Conservation (phyloP, 2,329 filamentous ascomycete genomes). For the Talaromyces sp. region DNA sequence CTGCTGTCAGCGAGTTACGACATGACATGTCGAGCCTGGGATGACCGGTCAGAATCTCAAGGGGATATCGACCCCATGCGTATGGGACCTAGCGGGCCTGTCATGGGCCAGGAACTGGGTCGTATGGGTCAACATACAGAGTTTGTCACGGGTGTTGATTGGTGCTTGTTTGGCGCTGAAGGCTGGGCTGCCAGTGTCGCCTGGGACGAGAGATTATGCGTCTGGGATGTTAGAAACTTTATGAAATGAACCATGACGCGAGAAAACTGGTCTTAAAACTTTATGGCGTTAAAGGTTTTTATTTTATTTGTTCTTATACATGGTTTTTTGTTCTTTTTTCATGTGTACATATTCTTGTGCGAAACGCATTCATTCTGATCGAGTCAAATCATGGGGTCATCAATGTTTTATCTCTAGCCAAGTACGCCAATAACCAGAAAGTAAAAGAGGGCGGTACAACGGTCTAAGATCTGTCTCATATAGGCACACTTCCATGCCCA, state of each 20-base stretch:
- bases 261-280: not conserved
- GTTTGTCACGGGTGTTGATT: constrained; percentile 93
- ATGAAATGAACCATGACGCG: constrained; percentile 39
- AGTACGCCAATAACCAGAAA: not conserved
- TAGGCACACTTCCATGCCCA: not conserved
- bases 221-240: constrained; percentile 79
- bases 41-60: constrained; percentile 59
- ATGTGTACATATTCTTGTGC: not conserved
- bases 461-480: not conserved
- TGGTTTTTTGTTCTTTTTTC: not conserved
- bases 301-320: not conserved
- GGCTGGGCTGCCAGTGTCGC: constrained; percentile 93
- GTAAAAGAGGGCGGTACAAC: not conserved
- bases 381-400: not conserved
- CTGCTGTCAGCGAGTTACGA: constrained; percentile 90
- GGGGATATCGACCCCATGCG: constrained; percentile 36
- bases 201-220: constrained; percentile 86
- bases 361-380: not conserved
- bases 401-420: not conserved
- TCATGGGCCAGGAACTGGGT: constrained; percentile 67
- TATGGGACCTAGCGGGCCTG: constrained; percentile 33
- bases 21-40: constrained; percentile 96
- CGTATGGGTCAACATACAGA: constrained; percentile 92
- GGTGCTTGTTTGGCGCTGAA: constrained; percentile 93
- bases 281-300: not conserved